Evolutionary conservation across 345 rosid genomes (phyloP), one percentile per base, ranked within the genome.

Genomic region (Gynandropsis gynandra): DNA sequence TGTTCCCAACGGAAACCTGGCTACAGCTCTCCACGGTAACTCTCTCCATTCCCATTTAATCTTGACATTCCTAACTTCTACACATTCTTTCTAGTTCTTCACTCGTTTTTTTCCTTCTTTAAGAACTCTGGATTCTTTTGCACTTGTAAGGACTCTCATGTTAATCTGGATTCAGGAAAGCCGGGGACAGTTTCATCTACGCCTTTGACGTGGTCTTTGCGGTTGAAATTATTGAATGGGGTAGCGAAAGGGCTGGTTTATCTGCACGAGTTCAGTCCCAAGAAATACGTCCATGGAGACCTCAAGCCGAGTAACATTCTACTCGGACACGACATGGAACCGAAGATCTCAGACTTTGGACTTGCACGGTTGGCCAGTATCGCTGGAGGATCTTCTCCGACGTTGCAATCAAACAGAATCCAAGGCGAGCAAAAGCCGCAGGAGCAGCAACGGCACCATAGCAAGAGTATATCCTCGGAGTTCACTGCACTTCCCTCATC

Each of bases 281-380:
- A 82, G 70, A 90, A 85, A 52, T 85, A 92, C 45, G 95, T 92
- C 59, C 96, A 87, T 43, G 96, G 96, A 55, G 98, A 92, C 70
- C 52, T 92, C 72, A 85, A 80, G 72, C 89, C 96, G 1, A 82
- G 69, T 67, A 87, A 85, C 66, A 71, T 90, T 56, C 80, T 87
- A 48, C 87, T 90, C n/a, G 95, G 84, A 54, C 77, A 77, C 13
- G 63, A 75, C 66, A 74, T 80, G 89, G 89, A 87, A 38, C 85
- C 95, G 39, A 74, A 64, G 38, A 81, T 92, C 65, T 78, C 97
- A 8, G 94, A 85, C 59, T 87, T 87, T 45, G 97, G 98, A 64
- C 85, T 92, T 19, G 81, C 82, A 8, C 81, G 94, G 42, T 85
- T 92, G 27, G 98, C 98, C 43, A 81, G 77, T 62, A 87, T 92